Percentiles rank a stretch among this genome's conserved stretches.
These are phyloP conservation scores for Cardamine occulta DNA, from an alignment of 345 rosid species.

Conservation along the genomic window DNA sequence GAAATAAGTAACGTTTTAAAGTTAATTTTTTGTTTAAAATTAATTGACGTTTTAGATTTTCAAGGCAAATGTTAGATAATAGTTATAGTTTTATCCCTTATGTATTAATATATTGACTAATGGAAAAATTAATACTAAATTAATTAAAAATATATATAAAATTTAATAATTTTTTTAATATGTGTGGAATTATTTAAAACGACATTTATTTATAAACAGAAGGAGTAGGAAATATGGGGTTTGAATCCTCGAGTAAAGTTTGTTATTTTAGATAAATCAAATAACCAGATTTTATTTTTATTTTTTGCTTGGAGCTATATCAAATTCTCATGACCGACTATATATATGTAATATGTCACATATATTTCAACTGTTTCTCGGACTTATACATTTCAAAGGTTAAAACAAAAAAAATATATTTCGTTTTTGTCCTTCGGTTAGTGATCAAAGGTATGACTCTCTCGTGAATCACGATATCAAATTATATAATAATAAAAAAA, in stretches of 20 bases:
- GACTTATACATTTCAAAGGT: not conserved
- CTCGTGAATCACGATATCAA: slow-evolving; percentile 15
- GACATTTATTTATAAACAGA: too few relatives aligned
- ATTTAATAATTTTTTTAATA: too few relatives aligned
- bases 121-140: too few relatives aligned
- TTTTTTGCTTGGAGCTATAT: not conserved
- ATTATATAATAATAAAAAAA: not conserved
- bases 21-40: too few relatives aligned
- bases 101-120: too few relatives aligned
- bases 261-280: not conserved
- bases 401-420: not conserved
- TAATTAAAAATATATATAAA: too few relatives aligned
- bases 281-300: not conserved
- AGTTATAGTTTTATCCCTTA: too few relatives aligned
- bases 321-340: not conserved
- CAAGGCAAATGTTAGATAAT: too few relatives aligned
- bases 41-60: too few relatives aligned
- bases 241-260: not conserved
- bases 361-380: not conserved
- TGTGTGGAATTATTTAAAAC: too few relatives aligned
- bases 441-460: not conserved
- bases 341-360: not conserved
- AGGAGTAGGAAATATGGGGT: not conserved
- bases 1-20: too few relatives aligned
- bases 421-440: not conserved